Evolutionary conservation across 1,284 basidiomycete genomes (phyloP).

Genomic region (Kwoniella shivajii): DNA sequence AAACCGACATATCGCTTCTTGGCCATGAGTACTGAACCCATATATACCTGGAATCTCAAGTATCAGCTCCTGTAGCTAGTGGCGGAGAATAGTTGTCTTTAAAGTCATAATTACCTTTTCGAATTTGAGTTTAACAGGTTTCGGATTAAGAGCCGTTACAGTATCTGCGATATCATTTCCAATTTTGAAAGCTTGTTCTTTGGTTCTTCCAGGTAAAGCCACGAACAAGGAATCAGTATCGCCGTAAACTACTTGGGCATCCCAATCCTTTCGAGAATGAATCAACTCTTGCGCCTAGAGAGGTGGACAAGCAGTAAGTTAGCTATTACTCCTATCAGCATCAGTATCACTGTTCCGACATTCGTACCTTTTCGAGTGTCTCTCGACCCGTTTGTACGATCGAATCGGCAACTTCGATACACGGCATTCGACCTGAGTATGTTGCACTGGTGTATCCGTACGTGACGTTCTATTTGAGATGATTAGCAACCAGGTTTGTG

Average conservation of each 20-base stretch:
- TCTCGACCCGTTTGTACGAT: conserved; percentile 96
- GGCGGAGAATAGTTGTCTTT: neutral
- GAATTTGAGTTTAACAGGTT: conserved; percentile 93
- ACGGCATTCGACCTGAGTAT: conserved; percentile 96
- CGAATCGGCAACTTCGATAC: conserved; percentile 95
- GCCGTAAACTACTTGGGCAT: conserved; percentile 92
- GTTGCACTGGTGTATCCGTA: conserved; percentile 94
- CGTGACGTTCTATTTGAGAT: conserved; percentile 68
- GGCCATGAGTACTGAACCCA: conserved; percentile 88
- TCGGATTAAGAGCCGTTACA: conserved; percentile 83
- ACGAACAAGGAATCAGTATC: conserved; percentile 97
- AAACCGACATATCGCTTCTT: conserved; percentile 98
- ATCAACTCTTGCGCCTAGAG: conserved; percentile 81
- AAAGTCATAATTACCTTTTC: conserved; percentile 71
- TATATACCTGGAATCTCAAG: conserved; percentile 68
- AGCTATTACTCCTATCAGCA: neutral
- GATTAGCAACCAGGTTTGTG: neutral
- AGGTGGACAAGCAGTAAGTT: neutral
- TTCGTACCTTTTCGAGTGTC: conserved; percentile 81
- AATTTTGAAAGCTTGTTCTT: conserved; percentile 88
- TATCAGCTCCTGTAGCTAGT: neutral
- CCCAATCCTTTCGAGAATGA: conserved; percentile 78
- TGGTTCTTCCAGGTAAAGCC: conserved; percentile 82
- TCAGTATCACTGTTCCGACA: neutral
- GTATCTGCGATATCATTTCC: conserved; percentile 88